Conservation (phyloP, 2,329 filamentous ascomycete genomes). For the Alternaria ventricosa region DNA sequence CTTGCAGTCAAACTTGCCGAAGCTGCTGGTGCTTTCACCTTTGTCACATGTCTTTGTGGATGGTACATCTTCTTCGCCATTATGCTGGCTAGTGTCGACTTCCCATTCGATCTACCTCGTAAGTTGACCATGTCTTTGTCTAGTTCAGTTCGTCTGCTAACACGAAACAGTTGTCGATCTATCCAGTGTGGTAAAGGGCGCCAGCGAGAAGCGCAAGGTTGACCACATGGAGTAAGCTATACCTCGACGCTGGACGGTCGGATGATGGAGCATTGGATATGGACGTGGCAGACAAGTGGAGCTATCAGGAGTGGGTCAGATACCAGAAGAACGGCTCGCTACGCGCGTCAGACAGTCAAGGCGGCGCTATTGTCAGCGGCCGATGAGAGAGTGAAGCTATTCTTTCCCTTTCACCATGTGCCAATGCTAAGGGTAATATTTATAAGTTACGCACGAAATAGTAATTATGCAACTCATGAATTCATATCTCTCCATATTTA, state of each 20-base stretch:
- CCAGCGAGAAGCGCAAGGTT: conserved; percentile 43
- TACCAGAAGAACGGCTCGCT: neutral
- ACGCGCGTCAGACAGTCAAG: neutral
- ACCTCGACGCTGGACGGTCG: neutral
- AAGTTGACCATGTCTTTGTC: conserved; percentile 9
- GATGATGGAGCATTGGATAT: neutral
- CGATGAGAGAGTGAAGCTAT: neutral
- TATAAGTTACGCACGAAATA: neutral
- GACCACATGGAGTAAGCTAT: conserved; percentile 27
- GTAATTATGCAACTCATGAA: neutral
- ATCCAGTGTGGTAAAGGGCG: conserved; percentile 54
- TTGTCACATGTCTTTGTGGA: conserved; percentile 56
- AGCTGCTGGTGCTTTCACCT: conserved; percentile 57
- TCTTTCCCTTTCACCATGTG: neutral
- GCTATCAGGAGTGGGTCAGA: neutral
- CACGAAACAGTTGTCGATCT: conserved; percentile 51
- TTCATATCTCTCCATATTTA: neutral
- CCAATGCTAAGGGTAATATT: neutral
- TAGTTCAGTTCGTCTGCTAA: conserved; percentile 11
- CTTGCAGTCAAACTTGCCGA: conserved; percentile 39
- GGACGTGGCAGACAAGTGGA: neutral
- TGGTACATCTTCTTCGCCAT: conserved; percentile 64
- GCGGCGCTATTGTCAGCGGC: neutral
- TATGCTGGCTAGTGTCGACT: conserved; percentile 56
- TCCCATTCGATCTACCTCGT: conserved; percentile 59